Evolutionary conservation across 352 stramenopile genomes (phyloP).

Genomic region (Pythium plurisporium): DNA sequence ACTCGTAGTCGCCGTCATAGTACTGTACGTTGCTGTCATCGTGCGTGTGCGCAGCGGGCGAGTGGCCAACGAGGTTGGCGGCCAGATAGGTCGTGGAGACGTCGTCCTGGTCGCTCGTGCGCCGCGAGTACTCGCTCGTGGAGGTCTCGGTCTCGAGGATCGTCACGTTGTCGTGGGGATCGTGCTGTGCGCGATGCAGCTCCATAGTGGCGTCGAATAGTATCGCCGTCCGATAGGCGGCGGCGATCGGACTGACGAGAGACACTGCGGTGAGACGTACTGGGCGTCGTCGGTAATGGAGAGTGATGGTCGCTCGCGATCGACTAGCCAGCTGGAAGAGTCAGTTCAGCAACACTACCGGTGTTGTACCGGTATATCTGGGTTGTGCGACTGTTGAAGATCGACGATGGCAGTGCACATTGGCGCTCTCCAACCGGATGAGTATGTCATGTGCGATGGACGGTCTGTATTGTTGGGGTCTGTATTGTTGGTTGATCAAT

Average conservation of each 20-base stretch:
- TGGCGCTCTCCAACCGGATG: too few relatives aligned
- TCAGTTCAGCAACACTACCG: not conserved
- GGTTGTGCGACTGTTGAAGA: not conserved
- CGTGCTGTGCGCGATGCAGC: not conserved
- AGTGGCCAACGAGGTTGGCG: conserved; percentile 14
- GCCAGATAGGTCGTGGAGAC: conserved; percentile 27
- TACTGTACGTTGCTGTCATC: conserved; percentile 4
- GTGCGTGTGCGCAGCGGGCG: conserved; percentile 2
- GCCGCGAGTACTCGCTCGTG: conserved; percentile 16
- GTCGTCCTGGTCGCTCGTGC: conserved; percentile 14
- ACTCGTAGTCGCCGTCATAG: conserved; percentile 10
- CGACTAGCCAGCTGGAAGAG: not conserved
- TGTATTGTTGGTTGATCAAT: too few relatives aligned
- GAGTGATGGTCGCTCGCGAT: not conserved
- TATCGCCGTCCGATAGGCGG: not conserved
- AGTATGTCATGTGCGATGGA: too few relatives aligned
- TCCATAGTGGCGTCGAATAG: not conserved
- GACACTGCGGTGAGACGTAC: too few relatives aligned
- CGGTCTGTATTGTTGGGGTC: too few relatives aligned
- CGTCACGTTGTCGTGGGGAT: conserved; percentile 19
- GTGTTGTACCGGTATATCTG: not conserved
- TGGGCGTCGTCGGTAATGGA: too few relatives aligned
- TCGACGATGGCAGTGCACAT: too few relatives aligned
- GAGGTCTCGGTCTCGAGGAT: conserved; percentile 31
- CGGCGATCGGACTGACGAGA: too few relatives aligned